phyloP scores from a whole-genome alignment of 495 filamentous ascomycete genomes.

The Xylaria intraflava region DNA sequence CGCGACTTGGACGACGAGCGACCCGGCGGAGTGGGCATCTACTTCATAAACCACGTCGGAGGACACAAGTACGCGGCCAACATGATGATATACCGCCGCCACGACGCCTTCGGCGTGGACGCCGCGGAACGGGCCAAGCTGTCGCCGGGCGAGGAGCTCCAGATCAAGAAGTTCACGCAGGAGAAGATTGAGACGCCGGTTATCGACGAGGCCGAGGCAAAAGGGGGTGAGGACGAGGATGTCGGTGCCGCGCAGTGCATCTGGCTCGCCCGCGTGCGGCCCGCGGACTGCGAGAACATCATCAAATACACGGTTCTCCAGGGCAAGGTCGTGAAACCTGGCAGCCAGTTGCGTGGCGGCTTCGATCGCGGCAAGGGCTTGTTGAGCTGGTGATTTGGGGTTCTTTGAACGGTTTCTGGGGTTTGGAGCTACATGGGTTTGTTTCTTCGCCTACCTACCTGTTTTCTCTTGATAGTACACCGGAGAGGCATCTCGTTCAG shows the following conservation, averaged over 20 bases:
- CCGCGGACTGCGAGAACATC: constrained; percentile 92
- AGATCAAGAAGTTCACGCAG: constrained; percentile 2
- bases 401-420: not conserved
- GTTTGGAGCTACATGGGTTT: not conserved
- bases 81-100: constrained; percentile 76
- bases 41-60: constrained; percentile 93
- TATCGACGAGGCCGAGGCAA: constrained; percentile 5
- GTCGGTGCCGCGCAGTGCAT: constrained; percentile 78
- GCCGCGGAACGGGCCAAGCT: constrained; percentile 31
- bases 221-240: constrained; percentile 23
- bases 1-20: constrained; percentile 81
- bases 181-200: not conserved
- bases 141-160: constrained; percentile 20
- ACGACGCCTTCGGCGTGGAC: constrained; percentile 53
- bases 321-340: constrained; percentile 89
- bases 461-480: too few species aligned
- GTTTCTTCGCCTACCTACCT: too few species aligned
- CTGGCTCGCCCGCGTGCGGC: constrained; percentile 83
- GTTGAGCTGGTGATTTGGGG: constrained; percentile 67
- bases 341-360: constrained; percentile 74
- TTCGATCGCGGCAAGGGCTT: constrained; percentile 77
- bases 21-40: constrained; percentile 84
- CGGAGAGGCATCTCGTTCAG: too few species aligned
- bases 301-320: constrained; percentile 83
- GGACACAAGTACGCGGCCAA: constrained; percentile 94